phyloP scores from a whole-genome alignment of 768 basidiomycete species.

The Xerocomellus dryophilus region DNA sequence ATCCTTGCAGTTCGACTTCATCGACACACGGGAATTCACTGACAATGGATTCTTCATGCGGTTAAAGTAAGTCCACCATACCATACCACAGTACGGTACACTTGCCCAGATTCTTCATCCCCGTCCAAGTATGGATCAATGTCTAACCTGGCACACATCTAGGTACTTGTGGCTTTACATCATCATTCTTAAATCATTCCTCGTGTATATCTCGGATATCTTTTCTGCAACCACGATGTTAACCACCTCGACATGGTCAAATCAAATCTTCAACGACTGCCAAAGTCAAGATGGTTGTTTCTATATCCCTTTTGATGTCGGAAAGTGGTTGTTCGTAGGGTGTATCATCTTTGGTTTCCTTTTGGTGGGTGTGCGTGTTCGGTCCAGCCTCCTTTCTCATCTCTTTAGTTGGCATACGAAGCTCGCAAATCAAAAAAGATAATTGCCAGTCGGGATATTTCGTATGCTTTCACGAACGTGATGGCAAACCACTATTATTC shows the following conservation, averaged over 20 bases:
- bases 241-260: conserved; percentile 85
- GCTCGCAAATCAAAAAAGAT: conserved; percentile 90
- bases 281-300: conserved; percentile 63
- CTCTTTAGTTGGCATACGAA: conserved; percentile 80
- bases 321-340: conserved; percentile 95
- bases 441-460: conserved; percentile 93
- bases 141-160: conserved; percentile 14
- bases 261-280: conserved; percentile 83
- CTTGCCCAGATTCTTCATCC: neutral
- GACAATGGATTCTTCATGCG: conserved; percentile 86
- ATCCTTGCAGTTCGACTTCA: conserved; percentile 82
- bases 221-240: conserved; percentile 98
- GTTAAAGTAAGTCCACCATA: conserved; percentile 56
- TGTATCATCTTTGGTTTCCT: conserved; percentile 99
- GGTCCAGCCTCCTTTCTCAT: conserved; percentile 2
- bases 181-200: conserved; percentile 90
- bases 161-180: conserved; percentile 94
- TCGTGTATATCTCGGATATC: conserved; percentile 96
- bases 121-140: neutral
- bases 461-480: conserved; percentile 96
- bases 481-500: conserved; percentile 97
- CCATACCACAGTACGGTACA: neutral
- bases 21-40: conserved; percentile 90
- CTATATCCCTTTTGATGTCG: conserved; percentile 81
- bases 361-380: conserved; percentile 50